Percentiles rank a stretch among this genome's conserved stretches.
Conservation (phyloP, 805 yeast species). For the Priceomyces carsonii region DNA sequence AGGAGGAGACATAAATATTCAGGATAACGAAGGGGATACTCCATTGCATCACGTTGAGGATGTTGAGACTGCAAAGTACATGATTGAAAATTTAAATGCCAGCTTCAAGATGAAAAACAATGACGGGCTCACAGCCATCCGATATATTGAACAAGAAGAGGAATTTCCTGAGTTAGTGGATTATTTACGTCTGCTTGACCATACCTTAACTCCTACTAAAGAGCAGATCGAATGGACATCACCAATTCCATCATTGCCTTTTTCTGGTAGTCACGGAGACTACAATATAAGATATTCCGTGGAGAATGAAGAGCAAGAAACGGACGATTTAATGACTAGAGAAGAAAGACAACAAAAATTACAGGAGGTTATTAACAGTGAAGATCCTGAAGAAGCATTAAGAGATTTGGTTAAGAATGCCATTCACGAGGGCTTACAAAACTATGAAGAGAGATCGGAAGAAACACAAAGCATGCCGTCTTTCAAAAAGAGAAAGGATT, state of each 20-base stretch:
- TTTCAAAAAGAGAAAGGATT: conserved; percentile 33
- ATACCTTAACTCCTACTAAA: conserved; percentile 23
- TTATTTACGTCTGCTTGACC: conserved; percentile 52
- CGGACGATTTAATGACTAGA: conserved; percentile 43
- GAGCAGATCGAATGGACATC: conserved; percentile 11
- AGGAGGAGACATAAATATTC: conserved; percentile 81
- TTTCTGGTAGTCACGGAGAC: conserved; percentile 40
- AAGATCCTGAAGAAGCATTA: conserved; percentile 77
- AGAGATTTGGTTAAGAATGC: conserved; percentile 66
- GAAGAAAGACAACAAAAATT: conserved; percentile 62
- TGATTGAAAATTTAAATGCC: conserved; percentile 70
- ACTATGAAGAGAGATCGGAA: conserved; percentile 20
- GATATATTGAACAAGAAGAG: conserved; percentile 78
- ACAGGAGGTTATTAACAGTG: conserved; percentile 73
- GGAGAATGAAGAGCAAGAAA: conserved; percentile 36
- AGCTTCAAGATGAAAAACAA: conserved; percentile 62
- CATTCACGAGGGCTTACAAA: conserved; percentile 56
- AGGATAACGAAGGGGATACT: conserved; percentile 90
- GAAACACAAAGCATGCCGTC: conserved; percentile 22
- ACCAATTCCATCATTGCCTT: conserved; percentile 27
- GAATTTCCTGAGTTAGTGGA: conserved; percentile 78
- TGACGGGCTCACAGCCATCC: conserved; percentile 75
- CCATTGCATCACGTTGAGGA: conserved; percentile 92
- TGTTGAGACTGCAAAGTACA: conserved; percentile 56
- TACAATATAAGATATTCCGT: conserved; percentile 60